Conservation (phyloP, 1,284 basidiomycete species). For the Ceratobasidium theobromae region DNA sequence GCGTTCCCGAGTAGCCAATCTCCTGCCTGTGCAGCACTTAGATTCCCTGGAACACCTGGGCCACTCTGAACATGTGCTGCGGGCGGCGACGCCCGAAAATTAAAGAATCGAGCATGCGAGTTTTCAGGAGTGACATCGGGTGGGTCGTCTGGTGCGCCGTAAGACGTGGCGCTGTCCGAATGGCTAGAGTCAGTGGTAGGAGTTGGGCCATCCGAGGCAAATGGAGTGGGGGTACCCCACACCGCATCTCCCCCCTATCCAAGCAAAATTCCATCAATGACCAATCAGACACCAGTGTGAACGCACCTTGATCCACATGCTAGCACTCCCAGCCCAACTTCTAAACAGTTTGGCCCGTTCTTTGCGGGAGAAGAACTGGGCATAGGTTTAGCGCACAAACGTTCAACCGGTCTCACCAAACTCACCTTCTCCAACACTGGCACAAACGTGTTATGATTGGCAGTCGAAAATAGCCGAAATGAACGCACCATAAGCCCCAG, state of each 20-base stretch:
- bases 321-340: constrained; percentile 93
- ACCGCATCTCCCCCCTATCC: constrained; percentile 76
- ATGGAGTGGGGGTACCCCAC: constrained; percentile 70
- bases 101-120: constrained; percentile 80
- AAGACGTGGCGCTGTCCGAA: background rate
- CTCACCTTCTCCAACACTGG: constrained; percentile 63
- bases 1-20: constrained; percentile 86
- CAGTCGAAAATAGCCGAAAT: background rate
- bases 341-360: constrained; percentile 92
- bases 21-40: constrained; percentile 78
- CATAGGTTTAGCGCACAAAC: constrained; percentile 14
- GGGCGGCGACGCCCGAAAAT: constrained; percentile 59
- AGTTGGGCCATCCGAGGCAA: constrained; percentile 39
- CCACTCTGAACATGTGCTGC: constrained; percentile 33
- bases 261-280: background rate
- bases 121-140: constrained; percentile 52
- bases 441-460: background rate
- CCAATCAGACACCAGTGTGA: constrained; percentile 2
- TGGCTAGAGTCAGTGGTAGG: constrained; percentile 36
- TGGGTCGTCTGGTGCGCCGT: constrained; percentile 73
- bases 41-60: constrained; percentile 53
- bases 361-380: constrained; percentile 77
- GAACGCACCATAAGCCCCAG: constrained; percentile 70
- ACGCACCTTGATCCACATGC: constrained; percentile 85
- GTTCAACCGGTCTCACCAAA: background rate